Evolutionary conservation across 1,284 basidiomycete species (phyloP).

Genomic region (Fistulina hepatica): DNA sequence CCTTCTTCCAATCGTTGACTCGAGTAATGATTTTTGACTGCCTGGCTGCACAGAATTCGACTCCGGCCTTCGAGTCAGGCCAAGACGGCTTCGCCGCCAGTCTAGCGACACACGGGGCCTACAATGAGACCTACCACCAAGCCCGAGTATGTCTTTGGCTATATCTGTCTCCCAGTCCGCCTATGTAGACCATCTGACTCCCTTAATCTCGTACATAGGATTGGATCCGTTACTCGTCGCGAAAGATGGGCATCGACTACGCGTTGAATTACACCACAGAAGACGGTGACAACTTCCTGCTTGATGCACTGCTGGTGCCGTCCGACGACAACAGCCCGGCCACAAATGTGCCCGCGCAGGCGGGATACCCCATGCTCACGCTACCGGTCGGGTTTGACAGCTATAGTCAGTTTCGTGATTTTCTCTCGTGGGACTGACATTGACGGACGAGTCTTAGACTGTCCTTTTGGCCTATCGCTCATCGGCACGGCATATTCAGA

Average conservation of each 20-base stretch:
- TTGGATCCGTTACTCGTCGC: constrained; percentile 13
- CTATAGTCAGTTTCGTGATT: neutral
- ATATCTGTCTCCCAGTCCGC: neutral
- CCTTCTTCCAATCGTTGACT: no score
- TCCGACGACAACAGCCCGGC: constrained; percentile 13
- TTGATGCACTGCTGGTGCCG: constrained; percentile 14
- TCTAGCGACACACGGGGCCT: constrained; percentile 11
- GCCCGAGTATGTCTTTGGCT: constrained; percentile 8
- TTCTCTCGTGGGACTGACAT: neutral
- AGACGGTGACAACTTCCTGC: constrained; percentile 7
- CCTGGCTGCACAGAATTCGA: constrained; percentile 3
- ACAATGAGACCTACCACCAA: constrained; percentile 14
- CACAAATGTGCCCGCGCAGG: constrained; percentile 25
- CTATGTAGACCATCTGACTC: neutral
- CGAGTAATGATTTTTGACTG: no score
- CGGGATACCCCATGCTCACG: constrained; percentile 32
- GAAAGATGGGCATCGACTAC: constrained; percentile 13
- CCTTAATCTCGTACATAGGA: constrained; percentile 4
- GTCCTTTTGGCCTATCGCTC: constrained; percentile 35
- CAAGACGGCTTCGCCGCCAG: constrained; percentile 15
- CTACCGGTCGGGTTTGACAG: no score
- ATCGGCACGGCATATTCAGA: constrained; percentile 37
- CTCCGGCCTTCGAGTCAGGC: constrained; percentile 13
- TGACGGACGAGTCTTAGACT: constrained; percentile 19
- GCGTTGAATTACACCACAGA: constrained; percentile 11